phyloP scores from a whole-genome alignment of 345 rosid genomes.

The Acer saccharum region DNA sequence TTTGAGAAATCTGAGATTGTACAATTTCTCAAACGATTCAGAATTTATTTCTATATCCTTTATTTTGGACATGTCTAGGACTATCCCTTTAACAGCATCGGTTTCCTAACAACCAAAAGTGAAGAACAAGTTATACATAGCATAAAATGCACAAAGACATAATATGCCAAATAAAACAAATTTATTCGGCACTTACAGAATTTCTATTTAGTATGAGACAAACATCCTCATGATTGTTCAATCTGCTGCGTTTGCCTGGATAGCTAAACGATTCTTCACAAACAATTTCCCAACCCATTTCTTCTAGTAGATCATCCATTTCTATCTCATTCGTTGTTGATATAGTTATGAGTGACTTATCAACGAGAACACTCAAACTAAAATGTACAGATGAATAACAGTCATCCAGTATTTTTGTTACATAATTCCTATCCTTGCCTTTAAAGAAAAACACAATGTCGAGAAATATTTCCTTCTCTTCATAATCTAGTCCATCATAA shows the following conservation, averaged over 20 bases:
- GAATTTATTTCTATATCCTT: neutral
- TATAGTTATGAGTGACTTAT: neutral
- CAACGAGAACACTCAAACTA: neutral
- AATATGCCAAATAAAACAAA: neutral
- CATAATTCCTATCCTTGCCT: neutral
- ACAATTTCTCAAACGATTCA: neutral
- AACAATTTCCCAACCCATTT: conserved; percentile 12
- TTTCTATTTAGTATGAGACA: neutral
- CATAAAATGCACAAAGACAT: neutral
- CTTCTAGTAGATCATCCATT: conserved; percentile 12
- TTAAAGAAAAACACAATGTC: neutral
- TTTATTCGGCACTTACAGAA: neutral
- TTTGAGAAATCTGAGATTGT: neutral
- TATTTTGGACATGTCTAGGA: neutral
- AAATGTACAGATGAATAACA: neutral
- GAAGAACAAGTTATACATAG: neutral
- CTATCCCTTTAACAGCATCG: conserved; percentile 1
- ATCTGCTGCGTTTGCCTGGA: neutral
- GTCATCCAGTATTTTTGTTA: neutral
- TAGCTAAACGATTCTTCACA: neutral
- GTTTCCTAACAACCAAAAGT: neutral
- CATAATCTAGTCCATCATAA: neutral
- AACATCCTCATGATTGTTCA: neutral
- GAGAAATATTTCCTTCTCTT: neutral
- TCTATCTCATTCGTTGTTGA: neutral